Base-by-base conservation (phyloP, 164 flowering plant genomes). In the Annona squamosa region DNA sequence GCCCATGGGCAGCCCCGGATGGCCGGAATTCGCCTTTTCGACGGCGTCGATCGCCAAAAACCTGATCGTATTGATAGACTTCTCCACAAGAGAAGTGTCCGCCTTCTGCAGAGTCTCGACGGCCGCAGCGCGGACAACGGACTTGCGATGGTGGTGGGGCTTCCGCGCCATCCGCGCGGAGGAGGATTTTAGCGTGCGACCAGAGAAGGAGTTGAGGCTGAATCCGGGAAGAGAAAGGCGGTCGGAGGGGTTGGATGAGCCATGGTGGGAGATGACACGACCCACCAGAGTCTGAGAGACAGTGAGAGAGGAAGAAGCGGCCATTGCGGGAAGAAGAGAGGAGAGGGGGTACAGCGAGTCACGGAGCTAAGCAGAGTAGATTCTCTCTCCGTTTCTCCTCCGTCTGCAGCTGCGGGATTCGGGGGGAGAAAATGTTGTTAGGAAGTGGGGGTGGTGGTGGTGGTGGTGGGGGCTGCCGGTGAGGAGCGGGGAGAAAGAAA, bases 1-100 rank as follows among this genome's bases (percentile, higher is more conserved):
- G 0, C 99, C 99, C 97, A 96, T 92, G 18, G 99, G 97, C 77
- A 93, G 68, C 45, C 99, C 99, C 0, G 99, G 99, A 79, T 95
- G 99, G 3, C 99, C 97, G 16, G 98, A 90, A 69, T 91, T 91
- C 1, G 99, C 99, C 81, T 90, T 90, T 84, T 95, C 95, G 2
- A 95, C 97, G 1, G 98, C 94, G 76, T 95, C 99, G 17, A 96
- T 82, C 0, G 97, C 90, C 69, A 96, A 75, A 74, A 93, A 90
- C 73, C 99, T 67, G 63, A 93, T 91, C 64, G 97, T 87, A 75
- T 96, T 92, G 67, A 96, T 78, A 46, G 95, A 91, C 71, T 89
- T 88, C 72, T 89, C 94, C 1, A 93, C 86, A 70, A 93, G 69
- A 4, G 86, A 44, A 0, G 83, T 77, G 37, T 89, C 91, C 12